Evolutionary conservation across 2,329 filamentous ascomycete species (phyloP), one percentile per base, ranked within the genome.

Genomic region (Penicillium sp.): DNA sequence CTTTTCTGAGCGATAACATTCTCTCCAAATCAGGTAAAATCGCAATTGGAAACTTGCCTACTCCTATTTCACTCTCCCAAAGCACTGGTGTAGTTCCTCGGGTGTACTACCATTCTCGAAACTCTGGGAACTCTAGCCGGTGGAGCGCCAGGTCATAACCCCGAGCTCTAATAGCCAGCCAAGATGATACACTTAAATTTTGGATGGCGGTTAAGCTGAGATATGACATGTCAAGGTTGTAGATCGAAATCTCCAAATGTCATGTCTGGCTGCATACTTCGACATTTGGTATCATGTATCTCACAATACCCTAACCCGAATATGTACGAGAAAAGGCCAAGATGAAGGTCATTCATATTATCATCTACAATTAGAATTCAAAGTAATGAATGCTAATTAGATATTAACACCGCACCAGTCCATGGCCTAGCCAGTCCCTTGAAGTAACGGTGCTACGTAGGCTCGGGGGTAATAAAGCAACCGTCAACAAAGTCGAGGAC

Each of bases 381-480:
- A 4, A 21, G 6, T 1, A 23, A 19, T 9, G 0, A 31, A 19
- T 17, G 8, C 39, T 19, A 38, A 52, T 52, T 19, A 17, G 10
- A 38, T n/a, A 43, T 29, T 13, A 25, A 39, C 6, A 31, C 6
- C 3, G 10, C 13, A 47, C n/a, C 13, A 45, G 7, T 7, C 25
- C 27, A 17, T 7, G 25, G 25, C n/a, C 47, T 48, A 23, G 23
- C 33, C 10, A 56, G 4, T 25, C 9, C 27, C 8, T 36, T 42
- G 33, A 29, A 29, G 49, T 25, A 29, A 21, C 29, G 27, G 54
- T 56, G 43, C 25, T 52, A 42, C 48, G 31, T 47, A 9, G 7
- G 4, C 17, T 55, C 48, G 54, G 54, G 48, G 39, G 33, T 52
- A 52, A 29, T 17, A 35, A 31, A 41, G 49, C 35, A 38, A 45